Conservation (phyloP, 2,329 filamentous ascomycete species). For the Pestalotiopsis fici region DNA sequence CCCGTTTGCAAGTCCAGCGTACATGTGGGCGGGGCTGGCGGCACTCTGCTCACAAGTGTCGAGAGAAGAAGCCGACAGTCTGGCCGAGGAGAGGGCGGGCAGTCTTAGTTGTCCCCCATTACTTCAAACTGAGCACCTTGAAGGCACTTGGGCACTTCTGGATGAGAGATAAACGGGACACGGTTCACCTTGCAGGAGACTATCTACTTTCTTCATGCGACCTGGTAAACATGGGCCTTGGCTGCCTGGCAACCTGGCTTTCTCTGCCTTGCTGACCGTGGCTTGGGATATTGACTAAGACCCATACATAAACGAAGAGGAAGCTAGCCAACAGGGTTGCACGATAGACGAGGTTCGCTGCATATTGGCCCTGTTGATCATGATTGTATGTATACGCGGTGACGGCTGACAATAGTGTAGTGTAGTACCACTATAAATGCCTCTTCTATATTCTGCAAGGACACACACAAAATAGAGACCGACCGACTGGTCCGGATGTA, state of each 20-base stretch:
- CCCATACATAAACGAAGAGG: background rate
- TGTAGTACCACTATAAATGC: background rate
- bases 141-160: background rate
- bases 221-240: background rate
- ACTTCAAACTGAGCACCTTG: background rate
- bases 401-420: background rate
- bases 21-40: background rate
- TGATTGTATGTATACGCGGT: no score
- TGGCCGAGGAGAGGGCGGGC: slow-evolving; percentile 13
- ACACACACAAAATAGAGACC: background rate
- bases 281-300: background rate
- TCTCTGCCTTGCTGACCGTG: background rate
- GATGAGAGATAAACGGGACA: background rate
- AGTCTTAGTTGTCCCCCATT: background rate
- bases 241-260: background rate
- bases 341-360: background rate
- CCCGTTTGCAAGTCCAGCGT: background rate
- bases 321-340: background rate
- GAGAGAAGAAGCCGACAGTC: background rate
- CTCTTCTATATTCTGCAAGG: background rate
- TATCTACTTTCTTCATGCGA: background rate
- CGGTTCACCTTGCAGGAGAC: background rate
- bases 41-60: background rate
- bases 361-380: no score
- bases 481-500: background rate